These are phyloP conservation scores for Ogataea methylovora DNA, from an alignment of 805 yeast species.

Conservation along the genomic window DNA sequence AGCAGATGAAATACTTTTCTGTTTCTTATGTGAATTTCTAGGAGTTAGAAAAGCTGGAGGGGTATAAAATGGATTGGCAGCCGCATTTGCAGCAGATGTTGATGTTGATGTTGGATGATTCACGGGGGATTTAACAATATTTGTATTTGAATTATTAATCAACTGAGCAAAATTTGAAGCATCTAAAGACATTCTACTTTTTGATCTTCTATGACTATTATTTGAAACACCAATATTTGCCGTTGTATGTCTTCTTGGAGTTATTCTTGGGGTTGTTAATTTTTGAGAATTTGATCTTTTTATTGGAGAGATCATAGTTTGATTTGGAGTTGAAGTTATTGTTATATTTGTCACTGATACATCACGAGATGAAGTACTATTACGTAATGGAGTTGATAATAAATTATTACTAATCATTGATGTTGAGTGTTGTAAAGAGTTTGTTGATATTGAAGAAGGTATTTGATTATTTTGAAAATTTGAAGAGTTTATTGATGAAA, in stretches of 20 bases:
- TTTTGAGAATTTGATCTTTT: conserved; percentile 9
- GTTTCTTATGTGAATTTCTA: conserved; percentile 22
- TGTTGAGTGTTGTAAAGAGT: conserved; percentile 5
- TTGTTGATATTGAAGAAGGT: conserved; percentile 12
- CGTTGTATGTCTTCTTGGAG: conserved; percentile 13
- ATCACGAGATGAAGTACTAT: not conserved
- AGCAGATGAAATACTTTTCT: conserved; percentile 20
- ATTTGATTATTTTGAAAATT: conserved; percentile 3
- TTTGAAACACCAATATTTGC: conserved; percentile 4
- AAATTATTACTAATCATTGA: not conserved
- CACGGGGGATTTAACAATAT: conserved; percentile 27
- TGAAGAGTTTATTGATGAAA: conserved; percentile 23
- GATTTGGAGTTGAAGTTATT: conserved; percentile 12
- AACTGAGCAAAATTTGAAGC: not conserved
- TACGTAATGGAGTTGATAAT: not conserved
- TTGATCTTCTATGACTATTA: conserved; percentile 12
- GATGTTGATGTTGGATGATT: conserved; percentile 1
- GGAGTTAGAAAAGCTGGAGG: conserved; percentile 36
- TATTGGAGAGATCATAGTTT: conserved; percentile 11
- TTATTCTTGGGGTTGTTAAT: conserved; percentile 3
- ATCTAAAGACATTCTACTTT: conserved; percentile 9
- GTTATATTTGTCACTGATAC: conserved; percentile 1
- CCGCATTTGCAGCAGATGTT: conserved; percentile 2
- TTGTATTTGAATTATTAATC: conserved; percentile 3
- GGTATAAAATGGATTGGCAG: conserved; percentile 42